Conservation (phyloP, 2,329 filamentous ascomycete species). For the Fusarium sororula region DNA sequence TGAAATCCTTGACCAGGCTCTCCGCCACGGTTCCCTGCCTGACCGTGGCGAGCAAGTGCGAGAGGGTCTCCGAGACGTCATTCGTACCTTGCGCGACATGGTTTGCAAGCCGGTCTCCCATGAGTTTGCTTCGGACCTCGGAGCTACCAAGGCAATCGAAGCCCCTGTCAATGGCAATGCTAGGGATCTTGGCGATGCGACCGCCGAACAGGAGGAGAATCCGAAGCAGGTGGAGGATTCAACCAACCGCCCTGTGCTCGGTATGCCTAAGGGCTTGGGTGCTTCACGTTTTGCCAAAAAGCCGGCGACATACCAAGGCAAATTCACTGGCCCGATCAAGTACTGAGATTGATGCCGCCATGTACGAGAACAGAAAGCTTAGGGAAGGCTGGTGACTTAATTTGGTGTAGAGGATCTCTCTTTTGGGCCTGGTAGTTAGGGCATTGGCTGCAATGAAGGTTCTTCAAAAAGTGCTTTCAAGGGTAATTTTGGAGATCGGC, state of each 20-base stretch:
- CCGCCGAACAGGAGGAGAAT: background rate
- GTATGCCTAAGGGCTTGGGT: slow-evolving; percentile 19
- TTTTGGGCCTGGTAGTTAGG: background rate
- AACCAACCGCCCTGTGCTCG: background rate
- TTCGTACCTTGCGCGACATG: slow-evolving; percentile 29
- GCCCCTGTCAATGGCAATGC: background rate
- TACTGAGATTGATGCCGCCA: background rate
- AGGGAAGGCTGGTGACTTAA: background rate
- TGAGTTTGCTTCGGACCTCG: background rate
- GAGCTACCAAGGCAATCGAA: background rate
- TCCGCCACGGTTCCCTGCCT: slow-evolving; percentile 36
- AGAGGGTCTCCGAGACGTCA: slow-evolving; percentile 26
- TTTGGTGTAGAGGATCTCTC: background rate
- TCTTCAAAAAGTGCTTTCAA: background rate
- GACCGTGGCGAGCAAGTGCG: slow-evolving; percentile 37
- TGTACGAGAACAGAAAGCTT: background rate
- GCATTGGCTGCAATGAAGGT: background rate
- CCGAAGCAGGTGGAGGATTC: background rate
- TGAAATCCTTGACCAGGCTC: slow-evolving; percentile 40
- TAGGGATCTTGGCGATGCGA: background rate
- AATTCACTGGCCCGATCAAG: slow-evolving; percentile 25
- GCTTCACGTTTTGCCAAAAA: slow-evolving; percentile 28
- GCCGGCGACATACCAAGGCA: background rate
- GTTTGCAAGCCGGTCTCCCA: background rate
- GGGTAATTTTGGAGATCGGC: background rate